Conservation (phyloP, 2,329 filamentous ascomycete genomes). For the Basipetospora chlamydospora region DNA sequence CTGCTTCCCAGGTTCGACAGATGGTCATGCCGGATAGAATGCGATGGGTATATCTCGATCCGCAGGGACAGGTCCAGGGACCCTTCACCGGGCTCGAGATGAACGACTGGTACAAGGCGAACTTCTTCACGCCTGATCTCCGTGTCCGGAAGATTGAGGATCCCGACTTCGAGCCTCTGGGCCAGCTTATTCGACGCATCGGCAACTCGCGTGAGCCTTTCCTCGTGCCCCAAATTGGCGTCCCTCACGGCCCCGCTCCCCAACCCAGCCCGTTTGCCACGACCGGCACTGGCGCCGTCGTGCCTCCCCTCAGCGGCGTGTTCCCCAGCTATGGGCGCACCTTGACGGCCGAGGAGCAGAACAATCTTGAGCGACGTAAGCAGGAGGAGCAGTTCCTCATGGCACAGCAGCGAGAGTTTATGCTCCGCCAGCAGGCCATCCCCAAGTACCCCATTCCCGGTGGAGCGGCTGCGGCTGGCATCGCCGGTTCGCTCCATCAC, state of each 20-base stretch:
- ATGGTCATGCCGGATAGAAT: constrained; percentile 99
- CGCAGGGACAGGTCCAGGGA: constrained; percentile 80
- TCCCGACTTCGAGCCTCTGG: constrained; percentile 82
- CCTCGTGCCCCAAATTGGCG: constrained; percentile 90
- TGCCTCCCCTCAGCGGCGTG: constrained; percentile 80
- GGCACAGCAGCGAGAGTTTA: constrained; percentile 86
- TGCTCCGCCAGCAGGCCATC: constrained; percentile 66
- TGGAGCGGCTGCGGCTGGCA: constrained; percentile 13
- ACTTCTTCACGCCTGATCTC: constrained; percentile 90
- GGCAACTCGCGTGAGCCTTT: constrained; percentile 97
- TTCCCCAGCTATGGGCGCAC: constrained; percentile 97
- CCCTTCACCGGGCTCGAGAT: constrained; percentile 95
- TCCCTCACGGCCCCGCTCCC: constrained; percentile 67
- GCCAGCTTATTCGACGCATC: constrained; percentile 86
- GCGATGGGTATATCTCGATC: constrained; percentile 96
- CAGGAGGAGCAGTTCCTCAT: constrained; percentile 97
- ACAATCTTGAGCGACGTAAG: constrained; percentile 88
- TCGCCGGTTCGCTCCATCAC: constrained; percentile 51
- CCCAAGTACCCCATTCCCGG: constrained; percentile 52
- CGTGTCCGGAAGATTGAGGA: constrained; percentile 94
- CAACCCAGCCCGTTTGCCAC: constrained; percentile 33
- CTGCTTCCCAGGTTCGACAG: constrained; percentile 59
- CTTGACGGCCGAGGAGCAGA: constrained; percentile 92
- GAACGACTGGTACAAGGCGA: constrained; percentile 99
- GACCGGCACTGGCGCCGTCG: constrained; percentile 43